Percentiles rank a stretch among this genome's conserved stretches.
Evolutionary conservation across 2,329 filamentous ascomycete species (phyloP).

Genomic region (Pseudopyrenochaeta lycopersici): DNA sequence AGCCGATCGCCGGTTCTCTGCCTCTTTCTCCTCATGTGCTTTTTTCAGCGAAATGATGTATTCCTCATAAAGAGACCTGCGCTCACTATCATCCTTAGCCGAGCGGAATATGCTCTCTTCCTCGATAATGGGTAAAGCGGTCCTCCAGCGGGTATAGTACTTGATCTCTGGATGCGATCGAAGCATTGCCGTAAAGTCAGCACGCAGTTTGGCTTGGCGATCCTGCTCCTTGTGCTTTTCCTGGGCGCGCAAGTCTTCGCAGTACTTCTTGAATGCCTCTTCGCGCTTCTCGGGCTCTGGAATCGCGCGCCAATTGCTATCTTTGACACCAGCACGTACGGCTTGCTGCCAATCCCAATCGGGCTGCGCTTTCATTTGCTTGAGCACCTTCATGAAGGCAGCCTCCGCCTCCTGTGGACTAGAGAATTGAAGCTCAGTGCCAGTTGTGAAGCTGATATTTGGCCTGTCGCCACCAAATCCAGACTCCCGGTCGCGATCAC

Average conservation of each 20-base stretch:
- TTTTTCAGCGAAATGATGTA: slow-evolving; percentile 89
- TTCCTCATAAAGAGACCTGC: slow-evolving; percentile 90
- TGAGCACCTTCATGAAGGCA: slow-evolving; percentile 90
- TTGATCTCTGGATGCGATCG: slow-evolving; percentile 97
- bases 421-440: slow-evolving; percentile 61
- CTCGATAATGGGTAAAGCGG: slow-evolving; percentile 90
- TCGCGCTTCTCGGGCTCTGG: slow-evolving; percentile 92
- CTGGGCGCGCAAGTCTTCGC: slow-evolving; percentile 85
- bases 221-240: slow-evolving; percentile 96
- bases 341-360: slow-evolving; percentile 95
- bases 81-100: slow-evolving; percentile 85
- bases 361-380: slow-evolving; percentile 82
- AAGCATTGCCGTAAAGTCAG: slow-evolving; percentile 96
- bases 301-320: slow-evolving; percentile 90
- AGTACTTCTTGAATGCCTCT: slow-evolving; percentile 93
- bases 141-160: slow-evolving; percentile 97
- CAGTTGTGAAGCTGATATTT: slow-evolving; percentile 51
- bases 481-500: slow-evolving; percentile 57
- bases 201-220: slow-evolving; percentile 86
- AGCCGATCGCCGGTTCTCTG: slow-evolving; percentile 76
- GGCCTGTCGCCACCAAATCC: slow-evolving; percentile 52
- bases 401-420: slow-evolving; percentile 86
- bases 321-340: slow-evolving; percentile 84
- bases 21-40: slow-evolving; percentile 78
- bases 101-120: slow-evolving; percentile 95